Evolutionary conservation across 148 eudicot species (phyloP).

Genomic region (Pharnaceum exiguum): DNA sequence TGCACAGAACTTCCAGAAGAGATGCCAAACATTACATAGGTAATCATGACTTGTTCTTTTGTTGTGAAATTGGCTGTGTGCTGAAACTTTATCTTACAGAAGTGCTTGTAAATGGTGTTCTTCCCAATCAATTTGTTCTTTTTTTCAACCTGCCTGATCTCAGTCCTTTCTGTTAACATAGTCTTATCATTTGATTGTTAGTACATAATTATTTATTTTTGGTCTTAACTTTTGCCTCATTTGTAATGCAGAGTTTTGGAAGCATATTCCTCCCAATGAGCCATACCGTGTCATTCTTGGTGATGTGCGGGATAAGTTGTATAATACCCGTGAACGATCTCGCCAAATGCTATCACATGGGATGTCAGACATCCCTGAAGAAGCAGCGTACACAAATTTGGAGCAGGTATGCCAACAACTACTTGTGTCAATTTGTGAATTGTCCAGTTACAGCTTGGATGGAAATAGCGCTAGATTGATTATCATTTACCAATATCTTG

Average conservation of each 20-base stretch:
- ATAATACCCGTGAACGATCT: slow-evolving; percentile 88
- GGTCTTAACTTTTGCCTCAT: neutral
- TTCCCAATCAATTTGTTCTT: too few species aligned
- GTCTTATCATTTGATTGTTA: too few species aligned
- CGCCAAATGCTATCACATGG: slow-evolving; percentile 79
- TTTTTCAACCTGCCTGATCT: too few species aligned
- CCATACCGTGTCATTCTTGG: slow-evolving; percentile 96
- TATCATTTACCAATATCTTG: neutral
- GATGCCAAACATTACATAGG: slow-evolving; percentile 97
- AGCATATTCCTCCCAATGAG: slow-evolving; percentile 77
- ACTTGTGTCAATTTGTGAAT: too few species aligned
- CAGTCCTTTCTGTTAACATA: too few species aligned
- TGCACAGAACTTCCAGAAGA: slow-evolving; percentile 59
- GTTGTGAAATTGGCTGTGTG: neutral
- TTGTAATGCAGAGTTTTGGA: slow-evolving; percentile 81
- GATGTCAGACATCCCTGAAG: slow-evolving; percentile 80
- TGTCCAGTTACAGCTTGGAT: too few species aligned
- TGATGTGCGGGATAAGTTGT: slow-evolving; percentile 89
- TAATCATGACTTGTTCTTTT: slow-evolving; percentile 5
- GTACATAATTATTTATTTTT: neutral
- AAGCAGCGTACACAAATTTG: slow-evolving; percentile 61
- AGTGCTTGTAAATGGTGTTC: too few species aligned
- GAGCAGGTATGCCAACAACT: slow-evolving; percentile 52
- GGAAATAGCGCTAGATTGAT: too few species aligned
- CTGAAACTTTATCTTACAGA: neutral